A percentile compares a stretch with the other conserved stretches of the same genome.
phyloP scores from a whole-genome alignment of 257 asterid genomes.

The Solanum chiquidenum region DNA sequence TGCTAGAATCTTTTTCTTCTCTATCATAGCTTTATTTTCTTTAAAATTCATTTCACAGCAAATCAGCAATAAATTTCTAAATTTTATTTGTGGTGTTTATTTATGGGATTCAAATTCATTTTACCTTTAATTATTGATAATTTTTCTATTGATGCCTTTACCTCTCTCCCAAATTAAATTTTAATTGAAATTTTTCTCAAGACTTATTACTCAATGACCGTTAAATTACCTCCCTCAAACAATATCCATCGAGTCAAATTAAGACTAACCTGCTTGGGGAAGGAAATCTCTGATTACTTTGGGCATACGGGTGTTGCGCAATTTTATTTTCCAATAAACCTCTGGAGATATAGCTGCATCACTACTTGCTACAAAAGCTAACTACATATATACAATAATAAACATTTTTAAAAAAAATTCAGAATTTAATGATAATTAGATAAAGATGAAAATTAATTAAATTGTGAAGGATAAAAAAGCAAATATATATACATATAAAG shows the following conservation, averaged over 20 bases:
- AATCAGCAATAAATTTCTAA: no score
- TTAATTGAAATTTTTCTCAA: no score
- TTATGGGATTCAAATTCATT: no score
- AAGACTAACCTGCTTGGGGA: neutral
- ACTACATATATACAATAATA: neutral
- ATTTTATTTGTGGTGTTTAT: no score
- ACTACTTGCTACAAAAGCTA: constrained; percentile 2
- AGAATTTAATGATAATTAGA: no score
- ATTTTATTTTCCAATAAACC: constrained; percentile 14
- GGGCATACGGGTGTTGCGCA: constrained; percentile 12
- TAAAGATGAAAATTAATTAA: neutral
- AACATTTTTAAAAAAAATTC: no score
- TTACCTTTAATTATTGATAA: no score
- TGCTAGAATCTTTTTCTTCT: no score
- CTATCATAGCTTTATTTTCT: no score
- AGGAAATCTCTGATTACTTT: constrained; percentile 1
- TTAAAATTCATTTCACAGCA: no score
- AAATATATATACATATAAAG: neutral
- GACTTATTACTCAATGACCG: neutral
- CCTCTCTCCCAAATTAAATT: no score
- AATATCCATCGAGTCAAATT: neutral
- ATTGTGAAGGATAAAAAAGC: neutral
- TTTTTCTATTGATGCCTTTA: no score
- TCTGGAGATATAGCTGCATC: constrained; percentile 7
- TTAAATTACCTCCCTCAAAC: neutral